Base-by-base conservation (phyloP, 305 asterid species). In the Caryopteris hybrid region DNA sequence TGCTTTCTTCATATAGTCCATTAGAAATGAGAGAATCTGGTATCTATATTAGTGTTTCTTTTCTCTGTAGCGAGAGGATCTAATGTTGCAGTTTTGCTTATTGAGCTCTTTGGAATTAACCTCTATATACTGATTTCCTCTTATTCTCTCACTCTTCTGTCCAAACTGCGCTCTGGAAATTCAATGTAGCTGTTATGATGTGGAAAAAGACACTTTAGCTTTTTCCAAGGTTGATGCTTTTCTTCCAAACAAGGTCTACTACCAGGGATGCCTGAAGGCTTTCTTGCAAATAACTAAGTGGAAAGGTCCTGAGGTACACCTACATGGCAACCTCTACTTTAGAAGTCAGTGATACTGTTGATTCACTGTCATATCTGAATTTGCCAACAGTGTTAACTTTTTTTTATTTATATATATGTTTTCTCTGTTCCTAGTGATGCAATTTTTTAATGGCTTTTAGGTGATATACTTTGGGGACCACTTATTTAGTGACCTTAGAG, bases 391-490 rank as follows among this genome's bases (percentile, higher is more conserved):
- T 4, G 62, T 42, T 3, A 21, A 36, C 34, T 14, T 59, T 13
- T 38, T 25, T n/a, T 17, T 67, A 41, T 73, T n/a, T n/a, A 5
- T 27, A n/a, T 62, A 8, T 55, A 1, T 50, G 8, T 45, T 60
- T 46, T 31, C 52, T 21, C 56, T 54, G 9, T 65, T 38, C 38
- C 52, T 73, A 57, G 29, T 65, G 66, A 70, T 47, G 54, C 39
- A 52, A 64, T 51, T 14, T 57, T 53, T 52, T 48, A 6, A 20
- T 58, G 45, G 18, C 20, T 43, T 38, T 51, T 71, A 93, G 99
- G 99, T 94, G 83, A 94, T 94, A 77, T 94, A 94, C 81, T 94
- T 91, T 78, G 99, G 99, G 68, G 99, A 94, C 68, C 99, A 94
- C 81, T 83, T 94, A 36, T 94, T 94, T 80, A 94, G 97, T 72